Evolutionary conservation across 1,139 yeast species (phyloP), one percentile per base, ranked within the genome.

Genomic region (Taiozyma sp.): DNA sequence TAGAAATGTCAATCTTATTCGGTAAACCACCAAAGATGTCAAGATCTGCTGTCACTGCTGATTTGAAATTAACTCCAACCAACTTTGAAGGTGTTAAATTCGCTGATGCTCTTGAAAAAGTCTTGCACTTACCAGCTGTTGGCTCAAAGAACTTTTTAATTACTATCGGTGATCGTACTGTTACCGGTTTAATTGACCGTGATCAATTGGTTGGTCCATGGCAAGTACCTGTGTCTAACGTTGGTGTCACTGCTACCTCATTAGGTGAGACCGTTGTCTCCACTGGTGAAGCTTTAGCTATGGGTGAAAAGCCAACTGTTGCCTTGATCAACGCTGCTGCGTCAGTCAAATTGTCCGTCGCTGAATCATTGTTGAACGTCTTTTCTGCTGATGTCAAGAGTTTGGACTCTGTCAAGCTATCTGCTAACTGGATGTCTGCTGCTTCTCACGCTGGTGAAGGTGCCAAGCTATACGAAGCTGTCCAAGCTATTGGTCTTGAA

Each of bases 171-270:
- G 99, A 95, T 69, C 84, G 99, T 73, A 81, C 95, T 32, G 95
- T 95, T 55, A 93, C 98, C 43, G 99, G 99, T 47, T 80, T 95
- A 61, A 88, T 93, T 56, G 98, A 96, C 65, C 85, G 99, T 68
- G 99, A 95, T 68, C 99, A 95, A 74, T 87, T 92, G 87, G 98
- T 95, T 55, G 99, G 99, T 45, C 99, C 99, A 65, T 95, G 99
- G 98, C 99, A 95, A 76, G 92, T 87, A 7, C 99, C 99, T 44
- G 99, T 95, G 27, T 95, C 99, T n/a, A 98, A 95, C 69, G 97
- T 91, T 52, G 99, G 97, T 70, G 97, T 93, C 51, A 92, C 99
- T 22, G 86, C 89, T 54, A 86, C 98, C 0, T 88, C 97, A 3
- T 78, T 90, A 50, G 97, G 96, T 61, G 87, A 83, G 50, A 75